Conservation (phyloP, 2,329 filamentous ascomycete genomes). For the Trichoderma polysporum region DNA sequence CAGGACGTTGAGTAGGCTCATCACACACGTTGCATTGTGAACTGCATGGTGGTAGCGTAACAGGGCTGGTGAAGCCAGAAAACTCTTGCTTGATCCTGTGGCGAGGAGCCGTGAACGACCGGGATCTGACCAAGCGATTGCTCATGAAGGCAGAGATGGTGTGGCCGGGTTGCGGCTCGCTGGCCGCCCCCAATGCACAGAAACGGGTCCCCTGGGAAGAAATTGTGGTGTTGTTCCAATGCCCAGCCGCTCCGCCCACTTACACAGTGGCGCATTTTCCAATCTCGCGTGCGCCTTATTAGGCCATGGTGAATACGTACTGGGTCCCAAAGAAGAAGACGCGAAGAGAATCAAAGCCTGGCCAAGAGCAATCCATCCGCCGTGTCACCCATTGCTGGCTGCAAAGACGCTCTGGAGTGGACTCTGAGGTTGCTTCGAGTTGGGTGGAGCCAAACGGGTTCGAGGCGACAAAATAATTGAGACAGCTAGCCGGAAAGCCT, state of each 20-base stretch:
- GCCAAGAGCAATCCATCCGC: not conserved
- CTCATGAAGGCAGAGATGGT: not conserved
- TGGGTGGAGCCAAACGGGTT: not conserved
- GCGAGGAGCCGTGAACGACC: not conserved
- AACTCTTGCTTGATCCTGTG: not conserved
- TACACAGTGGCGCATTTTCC: not conserved
- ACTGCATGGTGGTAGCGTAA: not conserved
- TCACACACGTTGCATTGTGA: slow-evolving; percentile 2
- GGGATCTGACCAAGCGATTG: slow-evolving; percentile 1
- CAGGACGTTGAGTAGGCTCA: not conserved
- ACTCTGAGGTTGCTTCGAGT: not conserved
- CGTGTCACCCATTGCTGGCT: not conserved
- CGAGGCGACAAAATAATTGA: not conserved
- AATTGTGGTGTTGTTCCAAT: not conserved
- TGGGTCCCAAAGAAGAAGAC: not conserved
- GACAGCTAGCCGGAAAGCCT: not conserved
- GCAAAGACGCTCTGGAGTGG: not conserved
- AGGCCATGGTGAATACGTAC: not conserved
- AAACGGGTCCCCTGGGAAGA: not conserved
- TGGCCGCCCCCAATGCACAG: not conserved
- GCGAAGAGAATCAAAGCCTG: not conserved
- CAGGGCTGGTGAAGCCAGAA: not conserved
- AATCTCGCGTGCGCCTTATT: not conserved
- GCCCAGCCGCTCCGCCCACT: slow-evolving; percentile 1
- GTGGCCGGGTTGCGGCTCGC: not conserved